These are phyloP conservation scores for Epichloe typhina DNA, from an alignment of 2,329 filamentous ascomycete genomes.

Conservation along the genomic window DNA sequence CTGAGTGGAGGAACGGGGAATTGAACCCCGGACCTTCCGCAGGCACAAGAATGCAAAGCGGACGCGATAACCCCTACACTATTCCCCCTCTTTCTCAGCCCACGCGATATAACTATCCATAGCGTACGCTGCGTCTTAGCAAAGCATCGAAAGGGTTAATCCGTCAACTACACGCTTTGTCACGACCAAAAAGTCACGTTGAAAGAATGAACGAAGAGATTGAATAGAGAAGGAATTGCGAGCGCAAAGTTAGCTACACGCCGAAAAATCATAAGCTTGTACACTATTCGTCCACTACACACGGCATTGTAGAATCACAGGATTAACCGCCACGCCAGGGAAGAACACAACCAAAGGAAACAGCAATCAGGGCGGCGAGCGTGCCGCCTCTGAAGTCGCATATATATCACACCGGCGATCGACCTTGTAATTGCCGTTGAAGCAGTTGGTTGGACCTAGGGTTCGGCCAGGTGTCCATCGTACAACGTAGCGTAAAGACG, in stretches of 20 bases:
- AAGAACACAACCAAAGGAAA: not conserved
- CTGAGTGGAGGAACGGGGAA: not conserved
- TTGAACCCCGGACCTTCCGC: conserved; percentile 5
- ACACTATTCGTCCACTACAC: too few species aligned
- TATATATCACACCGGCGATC: not conserved
- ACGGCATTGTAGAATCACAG: too few species aligned
- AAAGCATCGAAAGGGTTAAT: too few species aligned
- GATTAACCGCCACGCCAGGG: not conserved
- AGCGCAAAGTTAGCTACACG: too few species aligned
- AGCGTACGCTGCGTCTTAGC: rapidly evolving
- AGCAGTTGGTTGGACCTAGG: not conserved
- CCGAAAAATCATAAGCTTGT: too few species aligned
- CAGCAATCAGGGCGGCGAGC: not conserved
- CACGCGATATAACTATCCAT: rapidly evolving
- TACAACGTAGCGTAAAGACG: not conserved
- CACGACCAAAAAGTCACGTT: too few species aligned
- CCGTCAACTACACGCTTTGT: too few species aligned
- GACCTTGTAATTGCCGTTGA: not conserved
- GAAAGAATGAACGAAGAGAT: too few species aligned
- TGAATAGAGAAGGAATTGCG: too few species aligned
- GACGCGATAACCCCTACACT: conserved; percentile 5
- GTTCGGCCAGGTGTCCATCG: not conserved
- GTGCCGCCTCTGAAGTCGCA: not conserved
- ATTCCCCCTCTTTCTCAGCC: not conserved
- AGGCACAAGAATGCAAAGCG: not conserved